These are phyloP conservation scores for Calonectria multiphialidica DNA, from an alignment of 2,329 filamentous ascomycete species.

Conservation along the genomic window DNA sequence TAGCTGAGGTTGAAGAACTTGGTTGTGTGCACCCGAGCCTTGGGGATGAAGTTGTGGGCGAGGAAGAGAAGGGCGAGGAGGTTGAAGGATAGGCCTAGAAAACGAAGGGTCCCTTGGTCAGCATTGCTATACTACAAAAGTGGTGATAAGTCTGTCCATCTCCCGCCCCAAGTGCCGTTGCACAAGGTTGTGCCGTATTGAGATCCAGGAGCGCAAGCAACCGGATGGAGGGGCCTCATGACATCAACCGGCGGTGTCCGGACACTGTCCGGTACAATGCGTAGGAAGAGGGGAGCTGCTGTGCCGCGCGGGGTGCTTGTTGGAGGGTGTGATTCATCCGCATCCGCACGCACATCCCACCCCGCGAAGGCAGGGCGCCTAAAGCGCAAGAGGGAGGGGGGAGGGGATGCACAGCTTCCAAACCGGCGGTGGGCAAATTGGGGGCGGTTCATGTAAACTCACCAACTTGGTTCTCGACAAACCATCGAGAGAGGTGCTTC, in stretches of 20 bases:
- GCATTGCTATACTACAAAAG: slow-evolving; percentile 25
- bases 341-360: neutral
- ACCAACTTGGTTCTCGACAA: slow-evolving; percentile 87
- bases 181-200: slow-evolving; percentile 16
- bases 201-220: slow-evolving; percentile 9
- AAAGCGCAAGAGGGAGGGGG: slow-evolving; percentile 18
- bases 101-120: slow-evolving; percentile 34
- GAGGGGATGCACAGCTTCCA: neutral
- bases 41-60: slow-evolving; percentile 85
- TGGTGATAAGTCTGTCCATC: neutral
- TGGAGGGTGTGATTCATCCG: slow-evolving; percentile 31
- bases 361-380: neutral
- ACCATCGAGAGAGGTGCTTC: slow-evolving; percentile 74
- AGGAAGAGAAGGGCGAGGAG: slow-evolving; percentile 86
- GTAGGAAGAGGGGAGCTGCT: slow-evolving; percentile 29
- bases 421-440: neutral
- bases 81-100: slow-evolving; percentile 82
- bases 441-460: slow-evolving; percentile 51
- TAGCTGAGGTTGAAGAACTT: slow-evolving; percentile 93
- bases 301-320: slow-evolving; percentile 41
- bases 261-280: slow-evolving; percentile 26
- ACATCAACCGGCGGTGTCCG: slow-evolving; percentile 30
- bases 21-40: slow-evolving; percentile 80
- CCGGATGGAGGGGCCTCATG: slow-evolving; percentile 13
- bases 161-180: slow-evolving; percentile 5